phyloP scores from a whole-genome alignment of 2,329 filamentous ascomycete genomes.

The Allantophomopsis cytisporea region DNA sequence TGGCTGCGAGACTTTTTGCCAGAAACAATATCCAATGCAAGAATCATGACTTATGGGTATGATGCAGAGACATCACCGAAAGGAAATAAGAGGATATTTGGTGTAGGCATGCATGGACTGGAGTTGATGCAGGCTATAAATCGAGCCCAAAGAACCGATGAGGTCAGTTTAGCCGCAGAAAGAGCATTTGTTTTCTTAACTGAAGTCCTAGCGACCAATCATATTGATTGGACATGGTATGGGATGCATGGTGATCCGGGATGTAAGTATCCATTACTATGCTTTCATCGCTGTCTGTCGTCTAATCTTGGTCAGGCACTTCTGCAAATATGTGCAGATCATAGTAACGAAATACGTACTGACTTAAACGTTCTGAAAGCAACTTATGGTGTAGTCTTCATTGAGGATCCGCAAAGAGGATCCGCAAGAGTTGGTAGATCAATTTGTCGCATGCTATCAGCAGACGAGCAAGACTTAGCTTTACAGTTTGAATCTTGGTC shows the following conservation, averaged over 20 bases:
- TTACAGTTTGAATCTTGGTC: too few species aligned
- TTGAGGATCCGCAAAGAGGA: too few species aligned
- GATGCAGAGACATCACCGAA: conserved; percentile 15
- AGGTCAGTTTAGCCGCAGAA: background rate
- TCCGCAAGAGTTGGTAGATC: too few species aligned
- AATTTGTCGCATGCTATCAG: too few species aligned
- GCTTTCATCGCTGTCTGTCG: too few species aligned
- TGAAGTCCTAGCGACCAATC: background rate
- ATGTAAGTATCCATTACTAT: conserved; percentile 5
- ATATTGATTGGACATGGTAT: conserved; percentile 15
- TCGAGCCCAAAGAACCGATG: conserved; percentile 11
- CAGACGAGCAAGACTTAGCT: too few species aligned
- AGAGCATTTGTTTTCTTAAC: conserved; percentile 3
- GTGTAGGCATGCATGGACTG: conserved; percentile 15
- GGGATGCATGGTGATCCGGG: conserved; percentile 13
- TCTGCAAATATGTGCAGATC: too few species aligned
- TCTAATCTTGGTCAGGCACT: too few species aligned
- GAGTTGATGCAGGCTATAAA: conserved; percentile 13
- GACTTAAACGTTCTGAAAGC: too few species aligned
- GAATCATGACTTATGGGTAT: conserved; percentile 26
- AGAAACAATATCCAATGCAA: conserved; percentile 14
- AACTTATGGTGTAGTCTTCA: too few species aligned
- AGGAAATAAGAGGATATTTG: conserved; percentile 10
- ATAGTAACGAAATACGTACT: too few species aligned
- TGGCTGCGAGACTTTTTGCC: conserved; percentile 22